Base-by-base conservation (phyloP, 108 stramenopile genomes). In the Cyclotella choctawhatcheeana region DNA sequence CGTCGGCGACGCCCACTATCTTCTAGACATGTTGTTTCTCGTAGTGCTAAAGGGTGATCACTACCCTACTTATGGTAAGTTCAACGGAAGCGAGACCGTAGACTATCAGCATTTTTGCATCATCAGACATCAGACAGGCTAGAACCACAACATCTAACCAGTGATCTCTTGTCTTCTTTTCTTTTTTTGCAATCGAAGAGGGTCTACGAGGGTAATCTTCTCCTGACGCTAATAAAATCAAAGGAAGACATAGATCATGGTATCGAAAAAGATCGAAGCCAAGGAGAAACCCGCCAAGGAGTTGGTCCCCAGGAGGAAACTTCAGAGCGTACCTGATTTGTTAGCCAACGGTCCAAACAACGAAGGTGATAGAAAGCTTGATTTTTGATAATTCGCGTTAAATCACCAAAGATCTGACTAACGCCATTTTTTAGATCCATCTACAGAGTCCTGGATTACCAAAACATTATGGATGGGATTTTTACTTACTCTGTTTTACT, bases 291-390 rank as follows among this genome's bases (percentile, higher is more conserved):
- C 60, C 8, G 32, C 44, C 22, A 74, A 74, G 45, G 64, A 65
- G 21, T 56, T 74, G 64, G 64, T 74, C 25, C 73, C 73, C 4
- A 52, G 73, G 18, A 74, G 43, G 32, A 64, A 74, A 60, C 73
- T 74, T 48, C 73, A 64, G 26, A 65, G 26, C 17, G 73, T 74
- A 0, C 73, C 73, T 5, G 73, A 74, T 17, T 35, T 74, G 22
- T 17, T 74, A 29, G 25, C 73, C 25, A 74, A 58, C 40, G 73
- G 73, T 3, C 34, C 44, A 20, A 56, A 64, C 48, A 56, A 58
- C 0, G 64, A 44, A 2, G 61, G 53, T 44, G 54, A 69, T 34
- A 30, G n/a, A n/a, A n/a, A n/a, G n/a, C n/a, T 5, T n/a, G 10
- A 16, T 5, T 47, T 20, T 21, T 14, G 24, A 50, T 51, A 22